These are phyloP conservation scores for Microthlaspi erraticum DNA, from an alignment of 345 rosid species.

Conservation along the genomic window DNA sequence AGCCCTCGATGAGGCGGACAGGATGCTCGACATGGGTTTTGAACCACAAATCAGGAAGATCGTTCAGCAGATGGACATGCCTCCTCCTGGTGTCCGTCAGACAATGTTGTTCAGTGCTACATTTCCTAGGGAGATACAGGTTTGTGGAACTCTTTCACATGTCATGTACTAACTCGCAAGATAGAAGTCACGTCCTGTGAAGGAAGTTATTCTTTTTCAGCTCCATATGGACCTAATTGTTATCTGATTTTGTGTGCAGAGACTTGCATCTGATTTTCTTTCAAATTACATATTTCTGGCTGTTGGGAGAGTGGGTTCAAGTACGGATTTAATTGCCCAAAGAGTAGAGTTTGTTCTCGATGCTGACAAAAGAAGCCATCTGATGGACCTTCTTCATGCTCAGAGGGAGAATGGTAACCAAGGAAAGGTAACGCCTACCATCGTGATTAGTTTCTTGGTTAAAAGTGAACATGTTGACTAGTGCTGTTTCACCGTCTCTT, in stretches of 20 bases:
- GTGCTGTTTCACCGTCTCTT: conserved; percentile 22
- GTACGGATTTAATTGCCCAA: conserved; percentile 95
- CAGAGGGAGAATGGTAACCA: conserved; percentile 81
- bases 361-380: conserved; percentile 95
- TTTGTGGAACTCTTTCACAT: conserved; percentile 57
- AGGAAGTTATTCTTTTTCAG: conserved; percentile 7
- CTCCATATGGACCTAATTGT: neutral
- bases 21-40: conserved; percentile 99
- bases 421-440: conserved; percentile 64
- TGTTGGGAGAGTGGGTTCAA: conserved; percentile 98
- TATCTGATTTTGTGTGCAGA: conserved; percentile 56
- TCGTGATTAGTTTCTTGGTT: conserved; percentile 18
- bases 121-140: conserved; percentile 98
- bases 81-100: conserved; percentile 84
- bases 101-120: conserved; percentile 99
- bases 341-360: conserved; percentile 96
- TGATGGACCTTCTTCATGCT: conserved; percentile 99
- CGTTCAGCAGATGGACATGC: conserved; percentile 98
- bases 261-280: conserved; percentile 96
- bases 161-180: conserved; percentile 44
- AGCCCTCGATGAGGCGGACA: conserved; percentile 97
- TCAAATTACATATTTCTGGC: conserved; percentile 83
- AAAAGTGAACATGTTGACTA: neutral
- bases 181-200: neutral
- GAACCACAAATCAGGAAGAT: conserved; percentile 99